Evolutionary conservation across 495 filamentous ascomycete species (phyloP).

Genomic region (Astrothelium macrocarpum): DNA sequence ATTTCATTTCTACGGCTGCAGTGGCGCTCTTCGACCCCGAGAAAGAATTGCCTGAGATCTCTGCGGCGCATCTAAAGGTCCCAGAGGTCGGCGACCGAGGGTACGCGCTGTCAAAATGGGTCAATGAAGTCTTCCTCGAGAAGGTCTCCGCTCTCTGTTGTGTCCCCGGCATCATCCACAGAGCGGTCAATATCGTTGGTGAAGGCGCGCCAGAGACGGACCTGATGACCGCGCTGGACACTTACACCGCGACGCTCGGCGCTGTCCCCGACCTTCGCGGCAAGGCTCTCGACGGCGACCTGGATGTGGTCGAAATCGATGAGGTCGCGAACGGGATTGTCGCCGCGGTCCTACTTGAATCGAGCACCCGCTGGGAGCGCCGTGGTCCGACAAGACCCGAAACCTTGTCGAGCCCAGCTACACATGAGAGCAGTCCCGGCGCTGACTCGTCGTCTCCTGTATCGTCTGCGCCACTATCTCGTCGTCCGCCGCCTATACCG

Average conservation of each 20-base stretch:
- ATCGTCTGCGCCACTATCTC: not conserved
- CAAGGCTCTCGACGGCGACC: not conserved
- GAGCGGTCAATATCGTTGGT: not conserved
- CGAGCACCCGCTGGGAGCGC: not conserved
- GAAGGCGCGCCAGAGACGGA: not conserved
- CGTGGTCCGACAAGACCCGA: not conserved
- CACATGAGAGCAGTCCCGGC: not conserved
- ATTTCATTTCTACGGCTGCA: conserved; percentile 40
- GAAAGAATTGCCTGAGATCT: not conserved
- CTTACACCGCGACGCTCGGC: not conserved
- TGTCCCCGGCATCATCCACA: not conserved
- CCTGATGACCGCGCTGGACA: not conserved
- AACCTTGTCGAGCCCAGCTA: not conserved
- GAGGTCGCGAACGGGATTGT: not conserved
- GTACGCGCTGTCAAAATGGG: not conserved
- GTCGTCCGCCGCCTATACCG: not conserved
- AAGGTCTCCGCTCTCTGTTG: not conserved
- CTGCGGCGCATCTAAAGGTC: not conserved
- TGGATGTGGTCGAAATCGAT: not conserved
- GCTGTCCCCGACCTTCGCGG: not conserved
- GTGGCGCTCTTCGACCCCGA: conserved; percentile 22
- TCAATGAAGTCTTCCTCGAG: not conserved
- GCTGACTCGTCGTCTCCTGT: not conserved
- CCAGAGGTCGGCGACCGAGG: not conserved
- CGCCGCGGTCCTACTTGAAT: not conserved